Percentiles rank a stretch among this genome's conserved stretches.
Conservation (phyloP, 345 rosid genomes). For the Lepidium aucheri region DNA sequence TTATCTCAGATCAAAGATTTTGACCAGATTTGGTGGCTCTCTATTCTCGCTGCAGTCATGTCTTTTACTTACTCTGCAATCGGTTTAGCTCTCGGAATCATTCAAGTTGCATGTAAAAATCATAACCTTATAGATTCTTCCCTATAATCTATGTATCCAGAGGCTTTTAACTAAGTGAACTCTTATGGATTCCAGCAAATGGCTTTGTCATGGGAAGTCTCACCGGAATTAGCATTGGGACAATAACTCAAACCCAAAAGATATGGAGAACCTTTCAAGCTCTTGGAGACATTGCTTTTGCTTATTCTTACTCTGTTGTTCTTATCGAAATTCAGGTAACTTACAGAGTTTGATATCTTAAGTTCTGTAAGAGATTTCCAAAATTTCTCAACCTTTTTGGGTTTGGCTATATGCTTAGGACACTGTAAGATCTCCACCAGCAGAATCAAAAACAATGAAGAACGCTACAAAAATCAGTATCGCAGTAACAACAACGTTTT, state of each 20-base stretch:
- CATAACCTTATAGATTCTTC: not conserved
- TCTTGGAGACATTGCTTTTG: conserved; percentile 86
- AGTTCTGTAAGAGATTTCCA: not conserved
- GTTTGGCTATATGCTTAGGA: conserved; percentile 13
- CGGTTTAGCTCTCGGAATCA: conserved; percentile 79
- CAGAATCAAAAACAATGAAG: conserved; percentile 41
- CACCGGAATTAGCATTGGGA: conserved; percentile 63
- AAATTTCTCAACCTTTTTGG: not conserved
- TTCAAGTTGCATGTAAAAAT: conserved; percentile 43
- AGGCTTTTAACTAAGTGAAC: not conserved
- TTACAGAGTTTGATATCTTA: not conserved
- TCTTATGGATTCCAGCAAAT: conserved; percentile 25
- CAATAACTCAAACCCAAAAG: conserved; percentile 58
- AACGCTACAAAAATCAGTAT: conserved; percentile 35
- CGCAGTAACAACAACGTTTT: conserved; percentile 35
- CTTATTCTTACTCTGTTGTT: conserved; percentile 65
- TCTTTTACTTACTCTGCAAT: conserved; percentile 82
- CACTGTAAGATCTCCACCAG: conserved; percentile 43
- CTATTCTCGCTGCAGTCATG: conserved; percentile 84
- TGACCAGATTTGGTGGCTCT: conserved; percentile 87
- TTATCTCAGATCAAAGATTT: conserved; percentile 78
- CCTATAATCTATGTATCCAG: not conserved
- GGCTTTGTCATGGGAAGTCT: conserved; percentile 54
- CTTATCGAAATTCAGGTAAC: conserved; percentile 80
- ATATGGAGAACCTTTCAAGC: conserved; percentile 82